Evolutionary conservation across 2,329 filamentous ascomycete species (phyloP), one percentile per base, ranked within the genome.

Genomic region (Xylariaceae sp.): DNA sequence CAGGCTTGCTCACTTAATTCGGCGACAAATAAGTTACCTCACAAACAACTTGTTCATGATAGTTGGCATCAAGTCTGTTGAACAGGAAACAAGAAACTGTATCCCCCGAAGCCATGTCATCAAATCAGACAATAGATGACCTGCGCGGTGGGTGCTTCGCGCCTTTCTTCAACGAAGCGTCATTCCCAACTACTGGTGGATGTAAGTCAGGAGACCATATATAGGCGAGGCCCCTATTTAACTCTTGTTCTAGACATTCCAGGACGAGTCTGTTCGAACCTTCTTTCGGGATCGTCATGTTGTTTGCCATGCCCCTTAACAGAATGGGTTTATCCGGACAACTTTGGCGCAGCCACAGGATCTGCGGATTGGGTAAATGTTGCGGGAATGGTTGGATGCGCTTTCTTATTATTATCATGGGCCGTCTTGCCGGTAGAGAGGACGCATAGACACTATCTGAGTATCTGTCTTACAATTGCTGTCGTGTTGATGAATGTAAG

Each of bases 371-470:
- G 89, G 83, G 75, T 96, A 49, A 90, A 89, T 55, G 83, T 95
- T 14, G 81, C 77, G 10, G 83, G 89, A 47, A 77, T 90, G 39
- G 70, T 86, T 42, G 83, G 87, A 59, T 86, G 87, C 53, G 63
- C 83, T 14, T 92, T 94, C 63, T 74, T 97, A 48, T 73, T 97
- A 14, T 45, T 89, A 6, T 95, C 90, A 6, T 97, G 90, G 77
- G 73, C 82, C 3, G 76, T 86, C 12, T 75, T 99, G 18, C 91
- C 94, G 0, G 82, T 89, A 19, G 90, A 95, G 61, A 92, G 89
- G 73, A 96, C 94, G 6, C 83, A 90, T 63, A 84, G 91, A 46
- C 94, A 99, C 68, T 97, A 97, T 64, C 75, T 99, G 35, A 96
- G 89, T 65, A 86, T 96, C 56, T 94, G 90, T 66, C 75, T 97